A percentile compares a stretch with the other conserved stretches of the same genome.
phyloP scores from a whole-genome alignment of 139 green algal species.

The Astrephomene gubernaculifera region DNA sequence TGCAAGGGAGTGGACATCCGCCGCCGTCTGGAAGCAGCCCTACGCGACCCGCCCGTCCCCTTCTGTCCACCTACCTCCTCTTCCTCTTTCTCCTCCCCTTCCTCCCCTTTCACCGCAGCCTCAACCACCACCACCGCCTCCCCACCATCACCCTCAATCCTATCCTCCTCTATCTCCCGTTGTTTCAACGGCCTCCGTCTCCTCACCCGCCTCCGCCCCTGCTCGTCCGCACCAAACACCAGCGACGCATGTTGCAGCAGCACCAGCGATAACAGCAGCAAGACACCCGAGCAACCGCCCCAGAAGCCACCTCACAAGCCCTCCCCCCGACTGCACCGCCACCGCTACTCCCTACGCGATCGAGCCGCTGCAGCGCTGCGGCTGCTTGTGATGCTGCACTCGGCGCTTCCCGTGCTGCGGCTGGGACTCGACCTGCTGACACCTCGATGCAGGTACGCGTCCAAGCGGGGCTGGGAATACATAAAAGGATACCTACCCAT shows the following conservation, averaged over 20 bases:
- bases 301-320: no score
- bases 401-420: background rate
- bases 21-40: background rate
- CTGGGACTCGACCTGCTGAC: background rate
- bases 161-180: no score
- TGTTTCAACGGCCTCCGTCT: background rate
- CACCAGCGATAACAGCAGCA: background rate
- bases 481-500: no score
- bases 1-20: slow-evolving; percentile 7
- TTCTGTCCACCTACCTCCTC: no score
- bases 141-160: no score
- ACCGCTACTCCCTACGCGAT: background rate
- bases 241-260: no score
- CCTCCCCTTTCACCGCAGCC: no score
- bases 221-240: no score
- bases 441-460: background rate
- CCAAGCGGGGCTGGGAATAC: background rate
- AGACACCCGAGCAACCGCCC: no score
- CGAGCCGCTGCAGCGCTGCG: slow-evolving; percentile 1
- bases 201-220: background rate
- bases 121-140: no score
- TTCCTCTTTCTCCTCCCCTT: no score
- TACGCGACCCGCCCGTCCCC: background rate
- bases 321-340: no score
- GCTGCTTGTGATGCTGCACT: slow-evolving; percentile 10